Conservation (phyloP, 2,329 filamentous ascomycete species). For the Ceratocystis papillata region DNA sequence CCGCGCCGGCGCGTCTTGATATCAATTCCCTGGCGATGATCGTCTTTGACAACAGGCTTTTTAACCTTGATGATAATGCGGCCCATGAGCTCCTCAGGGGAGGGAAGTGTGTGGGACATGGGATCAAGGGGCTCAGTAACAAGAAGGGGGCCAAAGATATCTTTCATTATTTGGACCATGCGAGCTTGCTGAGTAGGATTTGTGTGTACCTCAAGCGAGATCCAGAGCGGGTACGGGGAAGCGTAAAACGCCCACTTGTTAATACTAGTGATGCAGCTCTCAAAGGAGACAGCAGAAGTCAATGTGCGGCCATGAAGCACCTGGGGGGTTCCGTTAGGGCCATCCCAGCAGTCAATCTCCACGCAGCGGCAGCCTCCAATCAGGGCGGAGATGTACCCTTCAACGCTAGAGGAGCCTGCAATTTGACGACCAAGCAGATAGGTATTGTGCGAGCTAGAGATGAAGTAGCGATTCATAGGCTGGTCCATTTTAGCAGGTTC, state of each 20-base stretch:
- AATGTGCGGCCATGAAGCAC: slow-evolving; percentile 86
- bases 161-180: slow-evolving; percentile 85
- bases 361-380: slow-evolving; percentile 86
- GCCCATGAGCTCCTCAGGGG: slow-evolving; percentile 72
- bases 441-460: slow-evolving; percentile 97
- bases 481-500: slow-evolving; percentile 59
- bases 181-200: slow-evolving; percentile 66
- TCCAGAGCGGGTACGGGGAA: slow-evolving; percentile 79
- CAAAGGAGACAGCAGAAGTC: slow-evolving; percentile 79
- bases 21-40: slow-evolving; percentile 31
- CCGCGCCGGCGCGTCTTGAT: slow-evolving; percentile 43
- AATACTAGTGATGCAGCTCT: slow-evolving; percentile 84
- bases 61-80: slow-evolving; percentile 93
- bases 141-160: slow-evolving; percentile 69
- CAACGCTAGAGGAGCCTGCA: slow-evolving; percentile 78
- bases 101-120: slow-evolving; percentile 59
- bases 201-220: slow-evolving; percentile 95
- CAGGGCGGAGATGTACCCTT: slow-evolving; percentile 85
- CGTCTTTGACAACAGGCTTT: slow-evolving; percentile 47
- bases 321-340: slow-evolving; percentile 71
- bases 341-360: slow-evolving; percentile 98
- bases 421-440: slow-evolving; percentile 89
- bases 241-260: slow-evolving; percentile 87
- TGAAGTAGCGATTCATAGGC: slow-evolving; percentile 92
- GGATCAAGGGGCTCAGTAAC: slow-evolving; percentile 64